A percentile compares a stretch with the other conserved stretches of the same genome.
These are phyloP conservation scores for Hawksworthiomyces lignivorus DNA, from an alignment of 2,329 filamentous ascomycete genomes.

Conservation along the genomic window DNA sequence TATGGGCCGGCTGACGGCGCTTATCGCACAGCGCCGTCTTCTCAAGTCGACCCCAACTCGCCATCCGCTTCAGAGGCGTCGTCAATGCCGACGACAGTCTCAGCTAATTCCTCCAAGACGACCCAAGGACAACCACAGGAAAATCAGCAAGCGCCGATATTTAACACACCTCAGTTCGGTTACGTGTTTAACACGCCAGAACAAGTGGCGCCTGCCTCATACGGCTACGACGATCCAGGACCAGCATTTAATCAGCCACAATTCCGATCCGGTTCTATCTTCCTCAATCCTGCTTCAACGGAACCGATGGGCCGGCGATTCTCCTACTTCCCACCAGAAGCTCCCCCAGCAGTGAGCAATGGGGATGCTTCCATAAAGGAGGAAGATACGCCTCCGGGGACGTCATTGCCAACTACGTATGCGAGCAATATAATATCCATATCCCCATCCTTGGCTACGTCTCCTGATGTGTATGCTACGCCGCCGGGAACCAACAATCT, in stretches of 20 bases:
- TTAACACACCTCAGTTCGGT: slow-evolving; percentile 48
- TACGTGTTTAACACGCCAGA: slow-evolving; percentile 51
- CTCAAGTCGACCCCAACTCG: slow-evolving; percentile 41
- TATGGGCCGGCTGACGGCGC: slow-evolving; percentile 20
- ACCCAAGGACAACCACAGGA: slow-evolving; percentile 16
- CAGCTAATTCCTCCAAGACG: slow-evolving; percentile 17
- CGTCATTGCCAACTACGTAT: neutral
- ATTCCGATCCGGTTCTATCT: slow-evolving; percentile 61
- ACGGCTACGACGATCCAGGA: slow-evolving; percentile 21
- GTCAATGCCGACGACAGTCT: slow-evolving; percentile 20
- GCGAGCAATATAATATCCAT: slow-evolving; percentile 7
- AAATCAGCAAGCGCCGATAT: slow-evolving; percentile 29
- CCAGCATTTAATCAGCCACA: slow-evolving; percentile 29
- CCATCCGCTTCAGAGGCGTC: slow-evolving; percentile 33
- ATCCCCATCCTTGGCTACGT: slow-evolving; percentile 30
- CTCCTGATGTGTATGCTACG: slow-evolving; percentile 33
- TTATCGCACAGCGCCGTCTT: slow-evolving; percentile 37
- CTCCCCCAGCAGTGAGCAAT: slow-evolving; percentile 19
- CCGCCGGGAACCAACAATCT: slow-evolving; percentile 22
- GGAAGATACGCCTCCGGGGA: slow-evolving; percentile 26
- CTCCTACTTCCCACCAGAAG: slow-evolving; percentile 54
- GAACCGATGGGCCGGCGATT: slow-evolving; percentile 50
- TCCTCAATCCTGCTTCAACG: slow-evolving; percentile 48
- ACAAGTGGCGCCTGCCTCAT: slow-evolving; percentile 26
- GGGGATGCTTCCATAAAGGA: slow-evolving; percentile 19